phyloP scores from a whole-genome alignment of 108 stramenopile species.

The Asterionellopsis glacialis region DNA sequence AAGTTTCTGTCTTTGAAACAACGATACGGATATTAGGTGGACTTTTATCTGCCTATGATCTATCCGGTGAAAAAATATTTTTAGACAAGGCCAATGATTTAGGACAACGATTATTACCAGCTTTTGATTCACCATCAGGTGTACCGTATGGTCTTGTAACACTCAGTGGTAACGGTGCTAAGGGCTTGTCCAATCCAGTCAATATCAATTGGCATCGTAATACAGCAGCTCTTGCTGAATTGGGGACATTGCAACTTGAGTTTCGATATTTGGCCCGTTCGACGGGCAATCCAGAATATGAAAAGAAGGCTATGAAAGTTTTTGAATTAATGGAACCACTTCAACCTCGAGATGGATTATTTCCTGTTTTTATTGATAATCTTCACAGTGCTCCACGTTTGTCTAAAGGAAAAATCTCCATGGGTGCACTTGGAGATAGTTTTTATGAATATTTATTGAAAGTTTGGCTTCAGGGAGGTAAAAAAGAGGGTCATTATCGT shows the following conservation, averaged over 20 bases:
- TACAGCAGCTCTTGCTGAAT: slow-evolving; percentile 80
- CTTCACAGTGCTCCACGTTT: slow-evolving; percentile 5
- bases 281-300: neutral
- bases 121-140: slow-evolving; percentile 87
- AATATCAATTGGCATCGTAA: neutral
- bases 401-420: slow-evolving; percentile 32
- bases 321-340: slow-evolving; percentile 30
- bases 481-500: slow-evolving; percentile 47
- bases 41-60: slow-evolving; percentile 81
- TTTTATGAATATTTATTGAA: slow-evolving; percentile 79
- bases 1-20: slow-evolving; percentile 89
- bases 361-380: slow-evolving; percentile 31
- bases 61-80: slow-evolving; percentile 56
- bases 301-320: slow-evolving; percentile 19
- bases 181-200: no score
- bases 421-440: slow-evolving; percentile 72
- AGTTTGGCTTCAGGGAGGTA: slow-evolving; percentile 41
- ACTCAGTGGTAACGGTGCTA: slow-evolving; percentile 69
- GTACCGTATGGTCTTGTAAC: slow-evolving; percentile 94
- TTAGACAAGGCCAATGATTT: slow-evolving; percentile 74
- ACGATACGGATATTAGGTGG: slow-evolving; percentile 92
- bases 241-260: slow-evolving; percentile 84
- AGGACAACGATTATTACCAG: slow-evolving; percentile 73
- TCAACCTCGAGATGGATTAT: slow-evolving; percentile 25
- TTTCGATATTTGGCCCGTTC: slow-evolving; percentile 35